phyloP scores from a whole-genome alignment of 2,329 filamentous ascomycete genomes.

The Drechslerella dactyloides region DNA sequence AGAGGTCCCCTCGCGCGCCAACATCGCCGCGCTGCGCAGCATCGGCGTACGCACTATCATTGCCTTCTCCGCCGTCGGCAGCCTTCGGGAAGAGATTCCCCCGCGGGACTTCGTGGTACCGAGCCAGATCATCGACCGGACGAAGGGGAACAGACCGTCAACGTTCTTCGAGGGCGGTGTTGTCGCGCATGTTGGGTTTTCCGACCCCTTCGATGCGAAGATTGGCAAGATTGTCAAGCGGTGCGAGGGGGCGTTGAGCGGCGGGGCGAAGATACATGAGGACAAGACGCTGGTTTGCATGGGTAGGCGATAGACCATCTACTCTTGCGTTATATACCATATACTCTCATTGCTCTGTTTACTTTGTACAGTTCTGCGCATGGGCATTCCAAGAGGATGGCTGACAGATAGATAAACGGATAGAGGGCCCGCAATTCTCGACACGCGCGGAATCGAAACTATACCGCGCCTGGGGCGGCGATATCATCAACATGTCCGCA shows the following conservation, averaged over 20 bases:
- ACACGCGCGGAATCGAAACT: conserved; percentile 94
- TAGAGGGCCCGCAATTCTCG: conserved; percentile 97
- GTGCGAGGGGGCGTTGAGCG: conserved; percentile 74
- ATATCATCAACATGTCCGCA: conserved; percentile 97
- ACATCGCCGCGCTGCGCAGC: conserved; percentile 93
- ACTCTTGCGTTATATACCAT: conserved; percentile 6
- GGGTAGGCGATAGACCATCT: conserved; percentile 66
- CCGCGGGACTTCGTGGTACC: conserved; percentile 96
- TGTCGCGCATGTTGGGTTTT: conserved; percentile 93
- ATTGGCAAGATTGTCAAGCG: conserved; percentile 84
- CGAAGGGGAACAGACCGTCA: conserved; percentile 89
- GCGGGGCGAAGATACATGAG: conserved; percentile 83
- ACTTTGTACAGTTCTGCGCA: too few relatives aligned
- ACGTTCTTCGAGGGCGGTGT: conserved; percentile 94
- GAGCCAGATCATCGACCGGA: conserved; percentile 93
- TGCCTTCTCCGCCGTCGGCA: conserved; percentile 93
- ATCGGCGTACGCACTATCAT: conserved; percentile 90
- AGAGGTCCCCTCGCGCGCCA: conserved; percentile 92
- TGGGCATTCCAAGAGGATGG: too few relatives aligned
- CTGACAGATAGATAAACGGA: conserved; percentile 7
- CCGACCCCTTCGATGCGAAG: conserved; percentile 94
- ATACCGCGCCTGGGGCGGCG: conserved; percentile 92
- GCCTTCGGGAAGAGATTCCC: conserved; percentile 87
- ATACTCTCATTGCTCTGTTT: not conserved
- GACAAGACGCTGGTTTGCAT: conserved; percentile 89